A percentile compares a stretch with the other conserved stretches of the same genome.
Conservation (phyloP, 2,329 filamentous ascomycete genomes). For the Ophiostoma pallidulum region DNA sequence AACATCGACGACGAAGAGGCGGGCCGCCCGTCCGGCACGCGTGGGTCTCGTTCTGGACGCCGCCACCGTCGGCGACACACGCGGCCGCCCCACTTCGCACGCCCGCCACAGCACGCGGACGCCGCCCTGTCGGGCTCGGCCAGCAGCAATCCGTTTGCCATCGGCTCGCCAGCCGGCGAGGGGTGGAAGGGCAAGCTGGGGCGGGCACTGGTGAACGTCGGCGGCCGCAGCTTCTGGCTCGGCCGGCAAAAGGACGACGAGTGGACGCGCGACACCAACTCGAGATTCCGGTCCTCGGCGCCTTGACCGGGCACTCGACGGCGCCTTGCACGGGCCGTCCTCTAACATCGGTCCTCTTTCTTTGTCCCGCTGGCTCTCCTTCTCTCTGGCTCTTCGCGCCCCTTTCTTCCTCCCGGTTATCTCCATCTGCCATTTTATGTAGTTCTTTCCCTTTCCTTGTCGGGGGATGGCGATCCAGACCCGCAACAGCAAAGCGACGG, state of each 20-base stretch:
- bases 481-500: conserved; percentile 11
- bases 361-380: no score
- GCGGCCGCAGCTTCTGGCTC: conserved; percentile 73
- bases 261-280: conserved; percentile 55
- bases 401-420: no score
- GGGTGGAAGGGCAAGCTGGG: conserved; percentile 74
- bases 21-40: conserved; percentile 10
- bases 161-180: conserved; percentile 60
- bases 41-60: conserved; percentile 8
- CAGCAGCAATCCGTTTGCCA: conserved; percentile 53
- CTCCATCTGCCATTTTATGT: no score
- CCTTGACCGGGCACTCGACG: neutral
- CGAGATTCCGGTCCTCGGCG: conserved; percentile 20
- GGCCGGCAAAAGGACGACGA: conserved; percentile 53
- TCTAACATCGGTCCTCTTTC: neutral
- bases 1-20: conserved; percentile 15
- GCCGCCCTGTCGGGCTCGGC: neutral
- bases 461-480: neutral
- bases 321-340: no score
- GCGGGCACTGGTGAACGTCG: conserved; percentile 65
- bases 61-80: conserved; percentile 15
- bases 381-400: no score
- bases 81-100: conserved; percentile 26
- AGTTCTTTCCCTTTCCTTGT: neutral
- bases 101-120: neutral